phyloP scores from a whole-genome alignment of 2,329 filamentous ascomycete genomes.

The Claviceps sp. region DNA sequence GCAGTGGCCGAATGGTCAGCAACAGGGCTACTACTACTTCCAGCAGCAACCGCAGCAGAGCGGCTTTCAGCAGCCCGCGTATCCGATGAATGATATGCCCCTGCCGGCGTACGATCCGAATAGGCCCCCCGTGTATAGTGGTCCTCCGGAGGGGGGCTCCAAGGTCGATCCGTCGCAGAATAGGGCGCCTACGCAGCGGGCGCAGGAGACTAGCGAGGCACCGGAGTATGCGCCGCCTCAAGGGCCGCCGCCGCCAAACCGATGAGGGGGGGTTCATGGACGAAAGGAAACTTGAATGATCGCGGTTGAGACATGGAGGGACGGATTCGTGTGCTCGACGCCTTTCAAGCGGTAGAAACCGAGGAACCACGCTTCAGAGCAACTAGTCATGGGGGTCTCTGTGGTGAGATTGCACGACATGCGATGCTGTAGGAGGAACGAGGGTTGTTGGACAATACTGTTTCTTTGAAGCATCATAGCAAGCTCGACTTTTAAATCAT shows the following conservation, averaged over 20 bases:
- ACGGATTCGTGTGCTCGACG: too few species aligned
- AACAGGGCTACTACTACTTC: slow-evolving; percentile 14
- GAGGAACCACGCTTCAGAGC: too few species aligned
- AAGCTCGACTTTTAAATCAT: too few species aligned
- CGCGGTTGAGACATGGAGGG: too few species aligned
- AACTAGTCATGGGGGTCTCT: too few species aligned
- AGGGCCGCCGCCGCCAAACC: slow-evolving; percentile 30
- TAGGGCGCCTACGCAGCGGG: slow-evolving; percentile 12
- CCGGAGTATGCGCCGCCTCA: slow-evolving; percentile 27
- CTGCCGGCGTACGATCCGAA: slow-evolving; percentile 46
- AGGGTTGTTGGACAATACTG: too few species aligned
- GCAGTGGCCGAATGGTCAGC: slow-evolving; percentile 10
- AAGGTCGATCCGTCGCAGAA: slow-evolving; percentile 42
- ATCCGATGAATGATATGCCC: slow-evolving; percentile 39
- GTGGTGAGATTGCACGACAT: too few species aligned
- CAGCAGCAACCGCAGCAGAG: slow-evolving; percentile 11
- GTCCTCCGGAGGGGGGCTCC: slow-evolving; percentile 30
- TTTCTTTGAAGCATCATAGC: too few species aligned
- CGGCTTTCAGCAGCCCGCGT: slow-evolving; percentile 11
- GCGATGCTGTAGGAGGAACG: too few species aligned
- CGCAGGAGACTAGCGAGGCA: slow-evolving; percentile 13
- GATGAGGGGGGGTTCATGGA: neutral
- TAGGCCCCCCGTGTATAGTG: slow-evolving; percentile 41
- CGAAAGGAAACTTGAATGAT: too few species aligned
- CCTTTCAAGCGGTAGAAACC: too few species aligned